These are phyloP conservation scores for Ramularia endophylla DNA, from an alignment of 2,329 filamentous ascomycete genomes.

Conservation along the genomic window DNA sequence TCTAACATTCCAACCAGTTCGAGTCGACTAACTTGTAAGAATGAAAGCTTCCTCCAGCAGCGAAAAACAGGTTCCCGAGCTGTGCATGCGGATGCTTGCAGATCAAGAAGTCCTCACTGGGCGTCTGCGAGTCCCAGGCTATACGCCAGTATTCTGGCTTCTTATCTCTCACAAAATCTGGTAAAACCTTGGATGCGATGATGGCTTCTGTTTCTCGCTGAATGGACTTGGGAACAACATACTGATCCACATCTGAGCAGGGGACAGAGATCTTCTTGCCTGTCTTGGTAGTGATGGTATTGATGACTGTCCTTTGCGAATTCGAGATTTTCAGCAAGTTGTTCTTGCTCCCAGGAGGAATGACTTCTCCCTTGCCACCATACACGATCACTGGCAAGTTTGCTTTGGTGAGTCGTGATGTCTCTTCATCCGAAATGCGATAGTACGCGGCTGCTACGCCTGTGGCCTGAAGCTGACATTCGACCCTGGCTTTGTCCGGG, in stretches of 20 bases:
- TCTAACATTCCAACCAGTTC: too few relatives aligned
- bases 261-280: constrained; percentile 51
- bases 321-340: constrained; percentile 56
- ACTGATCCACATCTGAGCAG: constrained; percentile 20
- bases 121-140: constrained; percentile 57
- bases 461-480: constrained; percentile 51
- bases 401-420: constrained; percentile 37
- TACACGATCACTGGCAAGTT: constrained; percentile 50
- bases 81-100: constrained; percentile 45
- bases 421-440: constrained; percentile 46
- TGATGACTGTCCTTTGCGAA: constrained; percentile 50
- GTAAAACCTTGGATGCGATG: constrained; percentile 24
- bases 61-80: constrained; percentile 51
- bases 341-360: constrained; percentile 45
- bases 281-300: constrained; percentile 43
- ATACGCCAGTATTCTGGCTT: constrained; percentile 39
- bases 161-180: constrained; percentile 29
- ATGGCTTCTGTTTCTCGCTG: constrained; percentile 15
- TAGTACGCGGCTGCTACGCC: constrained; percentile 56
- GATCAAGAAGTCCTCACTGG: constrained; percentile 58
- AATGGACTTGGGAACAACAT: constrained; percentile 12
- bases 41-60: constrained; percentile 59
- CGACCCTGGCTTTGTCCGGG: constrained; percentile 42
- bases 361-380: constrained; percentile 41
- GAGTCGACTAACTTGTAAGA: constrained; percentile 30